phyloP scores from a whole-genome alignment of 257 asterid genomes.

The Solanum medicagineum region DNA sequence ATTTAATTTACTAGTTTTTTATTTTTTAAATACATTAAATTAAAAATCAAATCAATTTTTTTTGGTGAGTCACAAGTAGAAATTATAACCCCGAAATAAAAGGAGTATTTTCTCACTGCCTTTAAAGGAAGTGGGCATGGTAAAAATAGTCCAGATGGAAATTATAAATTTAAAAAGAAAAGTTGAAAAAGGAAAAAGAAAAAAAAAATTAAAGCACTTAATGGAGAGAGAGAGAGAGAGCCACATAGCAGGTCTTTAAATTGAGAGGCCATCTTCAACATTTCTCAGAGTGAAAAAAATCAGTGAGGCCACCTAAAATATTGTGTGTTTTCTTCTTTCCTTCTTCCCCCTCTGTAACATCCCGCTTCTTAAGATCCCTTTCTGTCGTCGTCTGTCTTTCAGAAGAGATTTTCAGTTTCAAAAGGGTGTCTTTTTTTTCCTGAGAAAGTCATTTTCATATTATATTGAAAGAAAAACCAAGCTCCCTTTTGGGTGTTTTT shows the following conservation, averaged over 20 bases:
- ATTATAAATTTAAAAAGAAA: not conserved
- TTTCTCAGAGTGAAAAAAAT: conserved; percentile 37
- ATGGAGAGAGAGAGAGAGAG: conserved; percentile 3
- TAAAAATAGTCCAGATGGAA: not conserved
- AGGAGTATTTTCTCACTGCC: not conserved
- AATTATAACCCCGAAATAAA: not conserved
- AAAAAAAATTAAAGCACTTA: not conserved
- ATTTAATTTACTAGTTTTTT: too few relatives aligned
- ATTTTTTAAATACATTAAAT: too few relatives aligned
- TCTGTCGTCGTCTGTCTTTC: conserved; percentile 91
- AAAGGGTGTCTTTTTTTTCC: conserved; percentile 34
- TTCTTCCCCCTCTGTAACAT: conserved; percentile 27
- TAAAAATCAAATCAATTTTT: not conserved
- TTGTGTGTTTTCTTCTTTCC: conserved; percentile 13
- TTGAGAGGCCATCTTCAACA: not conserved
- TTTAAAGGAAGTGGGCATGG: not conserved
- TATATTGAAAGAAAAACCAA: conserved; percentile 1
- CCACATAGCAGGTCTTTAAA: conserved; percentile 31
- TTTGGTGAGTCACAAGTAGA: not conserved
- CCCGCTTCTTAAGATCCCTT: conserved; percentile 90
- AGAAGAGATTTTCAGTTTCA: conserved; percentile 9
- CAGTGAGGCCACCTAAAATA: conserved; percentile 32
- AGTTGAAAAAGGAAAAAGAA: too few relatives aligned
- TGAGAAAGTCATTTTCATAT: not conserved
- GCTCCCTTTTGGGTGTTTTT: conserved; percentile 14